Base-by-base conservation (phyloP, 2,329 filamentous ascomycete genomes). In the Fusarium veterinarium region DNA sequence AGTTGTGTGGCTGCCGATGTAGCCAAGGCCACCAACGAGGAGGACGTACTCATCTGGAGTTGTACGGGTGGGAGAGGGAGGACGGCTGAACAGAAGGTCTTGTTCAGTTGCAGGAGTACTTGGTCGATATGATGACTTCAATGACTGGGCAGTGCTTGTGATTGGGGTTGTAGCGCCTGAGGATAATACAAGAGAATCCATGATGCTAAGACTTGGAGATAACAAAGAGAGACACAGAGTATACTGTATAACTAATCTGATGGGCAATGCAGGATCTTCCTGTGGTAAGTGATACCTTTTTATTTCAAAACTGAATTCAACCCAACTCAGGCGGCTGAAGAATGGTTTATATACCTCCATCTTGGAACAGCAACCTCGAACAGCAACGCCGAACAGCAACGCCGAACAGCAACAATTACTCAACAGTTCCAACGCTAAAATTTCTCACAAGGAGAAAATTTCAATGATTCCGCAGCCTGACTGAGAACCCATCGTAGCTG, bases 21-120 rank as follows among this genome's bases (percentile, higher is more conserved):
- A 64, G 30, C 61, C 61, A 17, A 64, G 44, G 5, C 61, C 61
- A n/a, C 61, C 61, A 17, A 64, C 44, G 7, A 62, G 56, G 7
- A 64, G 56, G 13, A 52, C 38, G 38, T 61, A 64, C 37, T 45
- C 61, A 23, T 52, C 13, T 23, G 35, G 19, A 12, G 42, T 6
- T 14, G 35, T 3, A 17, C 13, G 35, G 2, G 14, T 17, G 1
- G 60, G 55, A 13, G 60, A 63, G 10, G 35, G 16, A 4, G 55
- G 16, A 1, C 60, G 28, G 14, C 55, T 60, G 23, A 60, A 60
- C 1, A 63, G 60, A 1, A 37, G 3, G 2, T 63, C 60, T 3
- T 33, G 35, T 17, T 48, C 60, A 28, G 60, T 60, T 12, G 14
- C 42, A 8, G 60, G 60, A 14, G 60, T 49, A 2, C 55, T 60